These are phyloP conservation scores for Ogataea paraovalis DNA, from an alignment of 805 yeast genomes.

Conservation along the genomic window DNA sequence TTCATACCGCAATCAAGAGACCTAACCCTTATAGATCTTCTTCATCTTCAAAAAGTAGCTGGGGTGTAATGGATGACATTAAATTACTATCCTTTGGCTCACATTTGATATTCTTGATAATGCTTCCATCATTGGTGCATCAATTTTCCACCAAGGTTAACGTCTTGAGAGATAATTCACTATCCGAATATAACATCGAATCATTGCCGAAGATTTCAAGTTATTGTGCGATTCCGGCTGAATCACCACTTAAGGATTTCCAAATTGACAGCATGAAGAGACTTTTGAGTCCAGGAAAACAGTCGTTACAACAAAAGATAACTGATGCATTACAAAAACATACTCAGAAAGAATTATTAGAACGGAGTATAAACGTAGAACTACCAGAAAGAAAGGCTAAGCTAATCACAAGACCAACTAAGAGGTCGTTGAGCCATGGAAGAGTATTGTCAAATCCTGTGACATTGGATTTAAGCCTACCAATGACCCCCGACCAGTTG, in stretches of 20 bases:
- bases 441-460: background rate
- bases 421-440: too few species aligned
- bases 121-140: conserved; percentile 27
- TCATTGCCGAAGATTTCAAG: background rate
- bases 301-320: background rate
- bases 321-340: background rate
- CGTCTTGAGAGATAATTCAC: conserved; percentile 26
- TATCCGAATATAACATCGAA: conserved; percentile 13
- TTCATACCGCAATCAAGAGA: conserved; percentile 11
- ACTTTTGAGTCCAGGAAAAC: background rate
- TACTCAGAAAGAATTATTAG: background rate
- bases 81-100: conserved; percentile 30
- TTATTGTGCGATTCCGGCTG: background rate
- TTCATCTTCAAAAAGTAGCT: conserved; percentile 4
- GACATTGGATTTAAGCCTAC: conserved; percentile 3
- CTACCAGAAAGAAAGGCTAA: background rate
- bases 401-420: background rate
- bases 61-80: conserved; percentile 28
- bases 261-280: background rate
- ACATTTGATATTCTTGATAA: conserved; percentile 28
- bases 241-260: background rate
- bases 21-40: conserved; percentile 1
- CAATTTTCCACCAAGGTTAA: conserved; percentile 27
- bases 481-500: conserved; percentile 21
- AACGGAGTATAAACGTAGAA: background rate